These are phyloP conservation scores for Neopestalotiopsis sp. DNA, from an alignment of 2,329 filamentous ascomycete species.

Conservation along the genomic window DNA sequence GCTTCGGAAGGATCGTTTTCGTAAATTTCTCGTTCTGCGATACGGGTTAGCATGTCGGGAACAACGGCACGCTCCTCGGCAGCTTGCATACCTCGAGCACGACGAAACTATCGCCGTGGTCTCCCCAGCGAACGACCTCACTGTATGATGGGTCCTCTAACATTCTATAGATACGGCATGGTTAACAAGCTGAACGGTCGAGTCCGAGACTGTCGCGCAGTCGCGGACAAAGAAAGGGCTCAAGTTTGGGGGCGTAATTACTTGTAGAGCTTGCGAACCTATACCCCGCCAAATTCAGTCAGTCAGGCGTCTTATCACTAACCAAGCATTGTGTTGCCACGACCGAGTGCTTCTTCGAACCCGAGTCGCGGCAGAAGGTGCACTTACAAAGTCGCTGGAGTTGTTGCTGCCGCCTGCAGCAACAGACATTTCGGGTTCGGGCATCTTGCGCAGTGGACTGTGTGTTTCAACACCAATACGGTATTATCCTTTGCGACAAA, in stretches of 20 bases:
- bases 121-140: slow-evolving; percentile 93
- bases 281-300: slow-evolving; percentile 24
- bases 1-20: slow-evolving; percentile 80
- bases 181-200: slow-evolving; percentile 10
- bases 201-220: neutral
- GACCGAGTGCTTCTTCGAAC: slow-evolving; percentile 17
- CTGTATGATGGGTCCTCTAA: slow-evolving; percentile 93
- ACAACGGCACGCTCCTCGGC: slow-evolving; percentile 21
- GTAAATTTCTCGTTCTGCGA: slow-evolving; percentile 89
- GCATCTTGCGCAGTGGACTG: slow-evolving; percentile 25
- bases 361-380: slow-evolving; percentile 1
- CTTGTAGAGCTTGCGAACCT: slow-evolving; percentile 99
- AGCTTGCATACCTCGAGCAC: slow-evolving; percentile 80
- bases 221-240: neutral
- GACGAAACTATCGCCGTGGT: slow-evolving; percentile 93
- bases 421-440: slow-evolving; percentile 43
- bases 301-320: slow-evolving; percentile 13
- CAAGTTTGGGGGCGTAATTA: slow-evolving; percentile 53
- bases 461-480: neutral
- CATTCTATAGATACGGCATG: slow-evolving; percentile 69
- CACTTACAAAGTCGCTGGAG: slow-evolving; percentile 93
- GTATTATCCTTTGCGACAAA: neutral
- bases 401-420: slow-evolving; percentile 66
- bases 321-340: slow-evolving; percentile 18
- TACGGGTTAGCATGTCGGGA: slow-evolving; percentile 26